Evolutionary conservation across 2,329 filamentous ascomycete genomes (phyloP).

Genomic region (Pestalotiopsis fici): DNA sequence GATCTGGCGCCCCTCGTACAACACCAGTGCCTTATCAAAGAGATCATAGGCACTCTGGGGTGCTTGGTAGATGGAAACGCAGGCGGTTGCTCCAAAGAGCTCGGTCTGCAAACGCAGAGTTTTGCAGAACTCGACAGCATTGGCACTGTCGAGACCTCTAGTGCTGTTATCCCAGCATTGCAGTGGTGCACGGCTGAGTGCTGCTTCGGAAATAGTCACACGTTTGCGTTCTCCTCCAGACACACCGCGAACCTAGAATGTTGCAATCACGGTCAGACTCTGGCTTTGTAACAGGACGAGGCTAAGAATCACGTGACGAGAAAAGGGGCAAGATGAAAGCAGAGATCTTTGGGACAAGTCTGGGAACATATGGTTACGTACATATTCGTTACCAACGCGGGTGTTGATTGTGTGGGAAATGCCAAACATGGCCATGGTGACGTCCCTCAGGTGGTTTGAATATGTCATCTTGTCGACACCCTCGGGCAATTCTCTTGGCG

Average conservation of each 20-base stretch:
- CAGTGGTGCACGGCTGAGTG: slow-evolving; percentile 53
- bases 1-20: slow-evolving; percentile 62
- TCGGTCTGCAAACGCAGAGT: slow-evolving; percentile 49
- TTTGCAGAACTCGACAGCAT: slow-evolving; percentile 72
- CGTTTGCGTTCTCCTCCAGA: slow-evolving; percentile 71
- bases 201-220: slow-evolving; percentile 61
- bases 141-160: slow-evolving; percentile 70
- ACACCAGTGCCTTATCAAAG: slow-evolving; percentile 57
- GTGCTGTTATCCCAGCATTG: slow-evolving; percentile 72
- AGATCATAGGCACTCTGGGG: slow-evolving; percentile 62
- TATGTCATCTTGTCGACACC: slow-evolving; percentile 54
- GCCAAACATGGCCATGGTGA: slow-evolving; percentile 72
- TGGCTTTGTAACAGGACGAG: no score
- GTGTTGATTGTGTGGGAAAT: slow-evolving; percentile 72
- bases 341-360: no score
- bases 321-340: no score
- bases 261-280: no score
- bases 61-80: slow-evolving; percentile 69
- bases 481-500: slow-evolving; percentile 59
- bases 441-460: slow-evolving; percentile 64
- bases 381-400: slow-evolving; percentile 71
- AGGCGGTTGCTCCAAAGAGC: slow-evolving; percentile 30
- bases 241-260: no score
- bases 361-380: no score
- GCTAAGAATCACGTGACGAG: no score